A percentile compares a stretch with the other conserved stretches of the same genome.
Conservation (phyloP, 2,329 filamentous ascomycete genomes). For the Neofusicoccum umdonicola region DNA sequence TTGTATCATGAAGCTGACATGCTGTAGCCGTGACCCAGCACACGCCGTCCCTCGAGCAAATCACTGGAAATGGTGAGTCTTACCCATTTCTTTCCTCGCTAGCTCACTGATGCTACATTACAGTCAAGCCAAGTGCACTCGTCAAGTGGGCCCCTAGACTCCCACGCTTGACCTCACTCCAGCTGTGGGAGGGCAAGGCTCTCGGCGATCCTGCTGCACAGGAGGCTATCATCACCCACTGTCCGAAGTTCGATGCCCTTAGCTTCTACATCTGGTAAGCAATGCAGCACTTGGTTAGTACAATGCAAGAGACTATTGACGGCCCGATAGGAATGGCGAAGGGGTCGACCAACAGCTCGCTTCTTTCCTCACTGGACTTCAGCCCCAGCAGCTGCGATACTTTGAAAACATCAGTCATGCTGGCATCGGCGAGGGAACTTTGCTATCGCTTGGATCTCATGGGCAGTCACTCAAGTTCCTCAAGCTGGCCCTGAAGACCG, state of each 20-base stretch:
- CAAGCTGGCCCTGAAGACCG: conserved; percentile 50
- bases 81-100: not conserved
- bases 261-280: conserved; percentile 54
- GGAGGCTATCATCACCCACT: conserved; percentile 55
- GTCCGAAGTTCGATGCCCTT: conserved; percentile 60
- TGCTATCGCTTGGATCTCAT: conserved; percentile 54
- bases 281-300: conserved; percentile 19
- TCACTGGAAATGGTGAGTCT: conserved; percentile 52
- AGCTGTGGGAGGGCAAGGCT: conserved; percentile 60
- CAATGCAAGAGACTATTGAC: not conserved
- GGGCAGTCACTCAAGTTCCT: conserved; percentile 55
- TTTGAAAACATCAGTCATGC: conserved; percentile 60
- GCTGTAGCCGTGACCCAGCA: conserved; percentile 45
- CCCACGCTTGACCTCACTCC: conserved; percentile 57
- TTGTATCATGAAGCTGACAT: not conserved
- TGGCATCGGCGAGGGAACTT: conserved; percentile 54
- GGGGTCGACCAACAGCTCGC: conserved; percentile 59
- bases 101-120: not conserved
- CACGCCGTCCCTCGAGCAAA: conserved; percentile 56
- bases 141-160: conserved; percentile 60
- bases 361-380: conserved; percentile 57
- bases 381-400: conserved; percentile 55
- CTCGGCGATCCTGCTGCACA: conserved; percentile 56
- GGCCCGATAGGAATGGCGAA: conserved; percentile 29
- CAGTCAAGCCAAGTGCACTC: conserved; percentile 53